Evolutionary conservation across 306 rosid genomes (phyloP).

Genomic region (Castanea mollissima): DNA sequence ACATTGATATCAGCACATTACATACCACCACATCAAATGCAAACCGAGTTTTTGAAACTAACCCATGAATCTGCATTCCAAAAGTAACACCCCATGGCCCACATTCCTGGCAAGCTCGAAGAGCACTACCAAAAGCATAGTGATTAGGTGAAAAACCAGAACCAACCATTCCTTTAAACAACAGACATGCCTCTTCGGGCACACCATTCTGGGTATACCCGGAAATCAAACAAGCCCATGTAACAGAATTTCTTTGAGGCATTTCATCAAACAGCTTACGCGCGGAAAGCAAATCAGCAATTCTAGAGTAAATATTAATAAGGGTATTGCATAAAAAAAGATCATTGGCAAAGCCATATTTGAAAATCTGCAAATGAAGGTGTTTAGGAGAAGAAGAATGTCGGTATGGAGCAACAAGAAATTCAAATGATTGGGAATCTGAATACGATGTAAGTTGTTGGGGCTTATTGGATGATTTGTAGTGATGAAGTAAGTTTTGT

Average conservation of each 20-base stretch:
- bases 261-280: slow-evolving; percentile 68
- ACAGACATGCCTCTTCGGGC: slow-evolving; percentile 57
- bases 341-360: slow-evolving; percentile 57
- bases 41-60: slow-evolving; percentile 49
- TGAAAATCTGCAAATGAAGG: slow-evolving; percentile 63
- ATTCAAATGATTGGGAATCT: slow-evolving; percentile 32
- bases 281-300: slow-evolving; percentile 45
- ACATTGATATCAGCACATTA: slow-evolving; percentile 80
- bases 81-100: slow-evolving; percentile 46
- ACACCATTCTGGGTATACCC: slow-evolving; percentile 60
- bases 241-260: slow-evolving; percentile 61
- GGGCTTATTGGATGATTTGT: slow-evolving; percentile 34
- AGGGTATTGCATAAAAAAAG: slow-evolving; percentile 71
- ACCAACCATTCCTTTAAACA: slow-evolving; percentile 54
- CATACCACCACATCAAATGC: slow-evolving; percentile 51
- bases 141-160: slow-evolving; percentile 53
- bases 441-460: slow-evolving; percentile 10
- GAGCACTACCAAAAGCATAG: slow-evolving; percentile 70
- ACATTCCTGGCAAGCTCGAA: slow-evolving; percentile 70
- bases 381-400: slow-evolving; percentile 37
- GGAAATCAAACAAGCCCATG: slow-evolving; percentile 82
- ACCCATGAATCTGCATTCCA: slow-evolving; percentile 72
- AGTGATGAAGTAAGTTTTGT: slow-evolving; percentile 20
- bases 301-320: slow-evolving; percentile 54
- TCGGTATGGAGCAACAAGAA: slow-evolving; percentile 34